Percentiles rank a stretch among this genome's conserved stretches.
These are phyloP conservation scores for Talaromyces thailandensis DNA, from an alignment of 495 filamentous ascomycete species.

Conservation along the genomic window DNA sequence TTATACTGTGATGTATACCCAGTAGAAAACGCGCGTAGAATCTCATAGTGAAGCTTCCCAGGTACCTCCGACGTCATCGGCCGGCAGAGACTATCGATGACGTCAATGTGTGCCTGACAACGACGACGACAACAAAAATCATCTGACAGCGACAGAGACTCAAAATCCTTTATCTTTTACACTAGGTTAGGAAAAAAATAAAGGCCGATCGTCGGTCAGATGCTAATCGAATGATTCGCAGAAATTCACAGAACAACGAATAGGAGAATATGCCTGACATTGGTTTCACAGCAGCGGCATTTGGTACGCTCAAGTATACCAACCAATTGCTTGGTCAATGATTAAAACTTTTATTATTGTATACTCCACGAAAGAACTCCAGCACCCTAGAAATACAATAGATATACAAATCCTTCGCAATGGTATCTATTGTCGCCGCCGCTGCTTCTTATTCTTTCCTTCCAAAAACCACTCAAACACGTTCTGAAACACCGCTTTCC, in stretches of 20 bases:
- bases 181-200: neutral
- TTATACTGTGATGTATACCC: neutral
- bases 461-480: slow-evolving; percentile 81
- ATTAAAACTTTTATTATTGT: no score
- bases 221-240: neutral
- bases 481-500: slow-evolving; percentile 68
- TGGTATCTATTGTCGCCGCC: neutral
- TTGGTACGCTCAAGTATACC: neutral
- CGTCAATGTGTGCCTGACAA: neutral
- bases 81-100: neutral
- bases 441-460: slow-evolving; percentile 25
- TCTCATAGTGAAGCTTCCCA: neutral
- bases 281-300: neutral
- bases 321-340: neutral
- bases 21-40: neutral
- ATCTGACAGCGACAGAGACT: neutral
- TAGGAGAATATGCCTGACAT: neutral
- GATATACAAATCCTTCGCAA: neutral
- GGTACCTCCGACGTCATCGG: neutral
- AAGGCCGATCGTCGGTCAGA: neutral
- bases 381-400: neutral
- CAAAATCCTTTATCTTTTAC: no score
- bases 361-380: neutral
- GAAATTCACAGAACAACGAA: neutral
- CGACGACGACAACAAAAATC: neutral